phyloP scores from a whole-genome alignment of 768 basidiomycete genomes.

The Termitomyces sp. region DNA sequence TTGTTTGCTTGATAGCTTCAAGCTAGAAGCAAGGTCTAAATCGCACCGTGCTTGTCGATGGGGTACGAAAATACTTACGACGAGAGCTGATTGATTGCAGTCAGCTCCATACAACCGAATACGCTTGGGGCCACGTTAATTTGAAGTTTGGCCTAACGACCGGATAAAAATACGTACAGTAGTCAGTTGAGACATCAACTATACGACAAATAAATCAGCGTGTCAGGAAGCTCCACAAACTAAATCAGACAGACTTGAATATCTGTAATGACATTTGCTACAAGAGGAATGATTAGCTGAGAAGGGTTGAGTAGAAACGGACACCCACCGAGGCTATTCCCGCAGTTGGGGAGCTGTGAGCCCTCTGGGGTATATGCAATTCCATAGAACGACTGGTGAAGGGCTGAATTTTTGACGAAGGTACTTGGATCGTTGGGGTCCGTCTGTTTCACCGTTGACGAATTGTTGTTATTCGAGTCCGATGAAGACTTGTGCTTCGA shows the following conservation, averaged over 20 bases:
- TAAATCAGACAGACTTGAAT: conserved; percentile 51
- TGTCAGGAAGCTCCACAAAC: neutral
- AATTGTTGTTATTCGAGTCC: conserved; percentile 6
- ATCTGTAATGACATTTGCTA: conserved; percentile 63
- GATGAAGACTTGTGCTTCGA: conserved; percentile 34
- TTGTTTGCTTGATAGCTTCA: conserved; percentile 87
- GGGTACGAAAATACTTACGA: conserved; percentile 40
- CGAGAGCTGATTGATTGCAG: conserved; percentile 78
- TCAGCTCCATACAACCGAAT: conserved; percentile 86
- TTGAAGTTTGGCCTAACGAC: conserved; percentile 9
- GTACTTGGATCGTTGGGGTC: conserved; percentile 70
- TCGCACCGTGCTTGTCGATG: neutral
- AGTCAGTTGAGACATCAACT: conserved; percentile 87
- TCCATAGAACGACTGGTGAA: conserved; percentile 80
- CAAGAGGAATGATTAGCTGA: neutral
- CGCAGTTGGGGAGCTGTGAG: conserved; percentile 71
- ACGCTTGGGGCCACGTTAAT: conserved; percentile 34
- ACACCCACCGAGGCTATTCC: conserved; percentile 45
- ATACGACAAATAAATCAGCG: conserved; percentile 11
- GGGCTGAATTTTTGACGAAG: conserved; percentile 65
- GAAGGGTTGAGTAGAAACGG: neutral
- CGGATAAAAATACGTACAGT: conserved; percentile 32
- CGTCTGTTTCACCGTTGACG: conserved; percentile 24
- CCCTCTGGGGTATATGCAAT: conserved; percentile 83
- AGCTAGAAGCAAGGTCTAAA: conserved; percentile 39